Evolutionary conservation across 1,284 basidiomycete species (phyloP).

Genomic region (Vanrija sp.): DNA sequence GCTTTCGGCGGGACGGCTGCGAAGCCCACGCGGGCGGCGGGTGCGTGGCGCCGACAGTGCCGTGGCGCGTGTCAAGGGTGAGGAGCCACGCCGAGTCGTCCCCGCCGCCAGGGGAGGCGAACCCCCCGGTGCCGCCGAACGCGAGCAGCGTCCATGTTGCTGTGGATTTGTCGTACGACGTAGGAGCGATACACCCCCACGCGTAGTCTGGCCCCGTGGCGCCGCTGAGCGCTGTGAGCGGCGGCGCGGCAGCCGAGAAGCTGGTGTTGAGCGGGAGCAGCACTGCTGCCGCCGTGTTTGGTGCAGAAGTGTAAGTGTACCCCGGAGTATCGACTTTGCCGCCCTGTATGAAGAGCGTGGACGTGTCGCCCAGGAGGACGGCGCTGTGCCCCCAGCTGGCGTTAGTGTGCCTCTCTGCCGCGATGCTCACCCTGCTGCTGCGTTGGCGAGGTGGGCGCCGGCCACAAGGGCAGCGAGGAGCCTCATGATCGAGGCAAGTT

Average conservation of each 20-base stretch:
- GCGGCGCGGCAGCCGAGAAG: conserved; percentile 60
- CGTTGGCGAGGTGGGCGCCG: not conserved
- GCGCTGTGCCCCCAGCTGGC: conserved; percentile 76
- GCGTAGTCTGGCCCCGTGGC: conserved; percentile 57
- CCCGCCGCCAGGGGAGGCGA: conserved; percentile 46
- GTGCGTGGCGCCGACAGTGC: conserved; percentile 26
- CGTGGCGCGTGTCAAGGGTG: conserved; percentile 21
- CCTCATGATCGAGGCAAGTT: too few species aligned
- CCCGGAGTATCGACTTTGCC: conserved; percentile 70
- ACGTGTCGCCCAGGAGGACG: conserved; percentile 55
- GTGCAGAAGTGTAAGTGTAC: conserved; percentile 69
- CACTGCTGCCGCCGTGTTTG: conserved; percentile 65
- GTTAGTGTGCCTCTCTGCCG: not conserved
- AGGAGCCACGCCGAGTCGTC: conserved; percentile 64
- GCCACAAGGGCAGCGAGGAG: too few species aligned
- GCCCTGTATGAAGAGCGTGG: conserved; percentile 67
- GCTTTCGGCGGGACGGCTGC: conserved; percentile 68
- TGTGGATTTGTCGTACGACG: conserved; percentile 11
- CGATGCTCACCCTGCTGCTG: not conserved
- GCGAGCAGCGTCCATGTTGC: conserved; percentile 51
- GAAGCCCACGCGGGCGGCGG: conserved; percentile 58
- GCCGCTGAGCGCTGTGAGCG: conserved; percentile 50
- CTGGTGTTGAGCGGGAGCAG: conserved; percentile 61
- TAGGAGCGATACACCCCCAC: conserved; percentile 75
- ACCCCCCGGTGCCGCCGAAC: conserved; percentile 62